These are phyloP conservation scores for Colletotrichum endophyticum DNA, from an alignment of 2,329 filamentous ascomycete species.

Conservation along the genomic window DNA sequence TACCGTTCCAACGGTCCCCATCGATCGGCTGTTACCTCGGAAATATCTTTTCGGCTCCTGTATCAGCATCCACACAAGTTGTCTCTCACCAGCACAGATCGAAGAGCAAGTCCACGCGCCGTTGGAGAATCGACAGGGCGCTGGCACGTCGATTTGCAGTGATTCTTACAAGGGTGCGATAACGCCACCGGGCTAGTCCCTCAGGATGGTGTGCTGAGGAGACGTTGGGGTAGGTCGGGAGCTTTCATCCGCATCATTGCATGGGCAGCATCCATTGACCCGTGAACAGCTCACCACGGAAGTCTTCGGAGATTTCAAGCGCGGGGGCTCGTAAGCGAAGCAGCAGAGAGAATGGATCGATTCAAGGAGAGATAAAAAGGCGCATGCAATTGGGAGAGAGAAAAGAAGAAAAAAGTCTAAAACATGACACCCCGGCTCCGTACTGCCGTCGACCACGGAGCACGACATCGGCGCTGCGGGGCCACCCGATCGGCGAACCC, in stretches of 20 bases:
- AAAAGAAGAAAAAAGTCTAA: not conserved
- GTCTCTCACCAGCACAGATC: not conserved
- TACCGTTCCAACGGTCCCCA: not conserved
- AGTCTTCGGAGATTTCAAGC: not conserved
- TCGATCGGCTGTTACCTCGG: not conserved
- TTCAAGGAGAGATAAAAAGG: not conserved
- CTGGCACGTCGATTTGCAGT: not conserved
- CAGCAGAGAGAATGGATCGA: not conserved
- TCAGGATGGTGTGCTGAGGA: not conserved
- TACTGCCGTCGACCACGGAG: not conserved
- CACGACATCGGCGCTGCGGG: conserved; percentile 2
- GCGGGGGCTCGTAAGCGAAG: not conserved
- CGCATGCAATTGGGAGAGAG: not conserved
- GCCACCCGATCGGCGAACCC: conserved; percentile 3
- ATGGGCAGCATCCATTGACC: not conserved
- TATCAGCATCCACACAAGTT: not conserved
- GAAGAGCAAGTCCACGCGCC: not conserved
- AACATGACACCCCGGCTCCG: not conserved
- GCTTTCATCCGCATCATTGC: not conserved
- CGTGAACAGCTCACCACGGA: not conserved
- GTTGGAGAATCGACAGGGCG: not conserved
- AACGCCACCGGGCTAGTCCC: not conserved
- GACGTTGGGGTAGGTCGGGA: not conserved
- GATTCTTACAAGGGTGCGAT: not conserved
- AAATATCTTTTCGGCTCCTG: not conserved